Evolutionary conservation across 768 basidiomycete species (phyloP), one percentile per base, ranked within the genome.

Genomic region (Kwoniella heveanensis): DNA sequence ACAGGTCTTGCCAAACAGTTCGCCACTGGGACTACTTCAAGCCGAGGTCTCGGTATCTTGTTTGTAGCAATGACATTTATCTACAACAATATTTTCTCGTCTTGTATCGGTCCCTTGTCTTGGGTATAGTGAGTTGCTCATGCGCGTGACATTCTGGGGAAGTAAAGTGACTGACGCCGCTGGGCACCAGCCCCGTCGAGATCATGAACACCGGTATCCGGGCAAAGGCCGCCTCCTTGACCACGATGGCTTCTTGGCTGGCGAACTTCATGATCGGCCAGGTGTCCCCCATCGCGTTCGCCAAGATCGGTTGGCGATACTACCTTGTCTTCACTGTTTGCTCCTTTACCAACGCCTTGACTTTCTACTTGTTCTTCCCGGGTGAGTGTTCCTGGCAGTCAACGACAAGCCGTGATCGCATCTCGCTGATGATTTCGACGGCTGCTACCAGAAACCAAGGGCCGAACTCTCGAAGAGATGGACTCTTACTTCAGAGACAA

Each of bases 161-260:
- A 25, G 22, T 25, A 6, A 21, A 6, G 24, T 13, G 25, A 24
- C 49, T 51, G 22, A 51, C 22, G 7, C 39, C 19, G 8, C 50
- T 32, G 6, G 49, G 46, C 65, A 55, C 32, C 56, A 67, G 69
- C 52, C 69, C 69, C 44, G 66, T 92, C 68, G 92, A 94, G 80
- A 92, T 93, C 80, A 82, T 93, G 57, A 91, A 91, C 4, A 92
- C 84, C 82, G 81, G 82, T 29, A 83, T 92, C 61, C 90, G 91
- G 77, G 90, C 91, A 67, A 92, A 91, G 83, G 90, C 90, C 59
- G 87, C 90, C 83, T 63, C 62, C 17, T 71, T 91, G 59, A 90
- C 92, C 84, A 65, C 75, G 65, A 58, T 77, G 55, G 55, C 66
- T 8, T 64, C 72, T 6, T 74, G 74, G 71, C 61, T 73, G 25